Evolutionary conservation across 2,329 filamentous ascomycete species (phyloP).

Genomic region (Claviceps purpurea): DNA sequence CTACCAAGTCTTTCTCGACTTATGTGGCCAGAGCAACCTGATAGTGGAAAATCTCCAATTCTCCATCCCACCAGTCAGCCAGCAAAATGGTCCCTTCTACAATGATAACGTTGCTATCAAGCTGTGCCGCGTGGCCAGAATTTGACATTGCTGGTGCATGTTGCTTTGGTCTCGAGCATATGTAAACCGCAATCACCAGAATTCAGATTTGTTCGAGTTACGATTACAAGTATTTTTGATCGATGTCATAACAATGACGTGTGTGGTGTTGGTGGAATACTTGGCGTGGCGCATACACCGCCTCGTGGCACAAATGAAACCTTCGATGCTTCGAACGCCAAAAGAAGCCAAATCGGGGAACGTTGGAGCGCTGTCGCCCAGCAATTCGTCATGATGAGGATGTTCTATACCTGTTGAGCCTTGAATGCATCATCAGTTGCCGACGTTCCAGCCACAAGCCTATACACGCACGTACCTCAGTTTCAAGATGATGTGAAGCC

Average conservation of each 20-base stretch:
- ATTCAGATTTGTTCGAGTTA: neutral
- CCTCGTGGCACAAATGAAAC: neutral
- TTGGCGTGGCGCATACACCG: neutral
- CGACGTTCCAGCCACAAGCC: no score
- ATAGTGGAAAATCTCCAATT: conserved; percentile 30
- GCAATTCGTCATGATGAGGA: no score
- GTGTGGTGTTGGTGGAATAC: neutral
- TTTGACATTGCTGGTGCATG: neutral
- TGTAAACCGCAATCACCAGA: neutral
- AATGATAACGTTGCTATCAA: conserved; percentile 44
- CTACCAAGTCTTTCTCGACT: conserved; percentile 48
- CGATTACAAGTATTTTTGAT: neutral
- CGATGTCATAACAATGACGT: neutral
- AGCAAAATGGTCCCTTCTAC: conserved; percentile 53
- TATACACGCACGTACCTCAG: no score
- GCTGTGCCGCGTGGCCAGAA: conserved; percentile 26
- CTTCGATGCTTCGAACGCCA: neutral
- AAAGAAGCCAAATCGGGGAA: neutral
- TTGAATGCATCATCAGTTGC: no score
- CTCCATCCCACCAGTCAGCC: conserved; percentile 19
- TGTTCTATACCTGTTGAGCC: no score
- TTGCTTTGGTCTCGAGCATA: neutral
- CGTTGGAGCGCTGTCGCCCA: neutral
- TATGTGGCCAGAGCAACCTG: conserved; percentile 37
- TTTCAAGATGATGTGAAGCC: no score